A percentile compares a stretch with the other conserved stretches of the same genome.
These are phyloP conservation scores for Endocalyx cinctus DNA, from an alignment of 2,329 filamentous ascomycete genomes.

Conservation along the genomic window DNA sequence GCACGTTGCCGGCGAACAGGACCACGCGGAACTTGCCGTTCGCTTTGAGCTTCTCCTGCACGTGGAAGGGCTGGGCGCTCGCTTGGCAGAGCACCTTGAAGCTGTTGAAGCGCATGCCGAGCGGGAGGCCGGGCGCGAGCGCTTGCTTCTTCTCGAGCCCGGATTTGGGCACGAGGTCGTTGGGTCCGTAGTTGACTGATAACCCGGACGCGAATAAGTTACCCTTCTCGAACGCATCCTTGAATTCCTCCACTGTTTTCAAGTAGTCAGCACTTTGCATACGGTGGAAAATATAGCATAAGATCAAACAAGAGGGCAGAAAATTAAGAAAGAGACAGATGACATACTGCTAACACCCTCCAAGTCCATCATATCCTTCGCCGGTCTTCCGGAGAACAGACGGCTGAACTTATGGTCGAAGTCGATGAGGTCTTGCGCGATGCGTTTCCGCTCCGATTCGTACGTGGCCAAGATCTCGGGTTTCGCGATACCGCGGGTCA, in stretches of 20 bases:
- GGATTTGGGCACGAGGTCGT: constrained; percentile 51
- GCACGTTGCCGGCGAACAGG: constrained; percentile 58
- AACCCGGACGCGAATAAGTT: constrained; percentile 19
- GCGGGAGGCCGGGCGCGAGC: constrained; percentile 40
- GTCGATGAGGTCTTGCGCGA: constrained; percentile 56
- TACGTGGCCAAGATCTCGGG: constrained; percentile 36
- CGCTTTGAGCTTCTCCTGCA: constrained; percentile 51
- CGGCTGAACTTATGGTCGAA: constrained; percentile 47
- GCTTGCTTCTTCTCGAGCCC: constrained; percentile 31
- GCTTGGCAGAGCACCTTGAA: constrained; percentile 57
- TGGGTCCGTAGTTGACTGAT: constrained; percentile 54
- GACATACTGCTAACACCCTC: too few relatives aligned
- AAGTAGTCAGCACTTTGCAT: too few relatives aligned
- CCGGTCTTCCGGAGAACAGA: constrained; percentile 45
- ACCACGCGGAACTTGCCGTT: constrained; percentile 56
- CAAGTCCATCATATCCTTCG: constrained; percentile 51
- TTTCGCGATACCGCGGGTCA: constrained; percentile 27
- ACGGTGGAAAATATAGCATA: too few relatives aligned
- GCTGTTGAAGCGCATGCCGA: constrained; percentile 55
- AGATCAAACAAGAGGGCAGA: too few relatives aligned
- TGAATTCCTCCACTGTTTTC: constrained; percentile 53
- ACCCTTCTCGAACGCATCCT: constrained; percentile 18
- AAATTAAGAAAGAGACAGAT: too few relatives aligned
- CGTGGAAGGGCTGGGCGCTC: constrained; percentile 51
- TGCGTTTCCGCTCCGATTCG: constrained; percentile 42